phyloP scores from a whole-genome alignment of 2,329 filamentous ascomycete genomes.

The Fusarium lyarnte region DNA sequence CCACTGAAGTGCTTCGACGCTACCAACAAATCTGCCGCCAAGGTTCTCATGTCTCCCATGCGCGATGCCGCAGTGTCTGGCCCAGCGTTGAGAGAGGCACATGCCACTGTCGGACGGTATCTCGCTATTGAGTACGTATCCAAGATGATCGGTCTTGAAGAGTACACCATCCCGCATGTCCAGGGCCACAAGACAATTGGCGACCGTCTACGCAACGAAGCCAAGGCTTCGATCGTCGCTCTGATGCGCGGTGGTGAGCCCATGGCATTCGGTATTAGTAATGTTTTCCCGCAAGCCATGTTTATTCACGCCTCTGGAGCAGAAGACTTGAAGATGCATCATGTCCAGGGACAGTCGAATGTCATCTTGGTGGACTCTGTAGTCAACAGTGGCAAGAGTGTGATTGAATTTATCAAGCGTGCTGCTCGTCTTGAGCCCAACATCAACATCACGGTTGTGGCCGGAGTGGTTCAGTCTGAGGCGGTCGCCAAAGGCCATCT shows the following conservation, averaged over 20 bases:
- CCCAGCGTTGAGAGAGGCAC: constrained; percentile 57
- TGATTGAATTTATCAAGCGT: neutral
- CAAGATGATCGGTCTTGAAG: constrained; percentile 60
- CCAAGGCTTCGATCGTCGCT: constrained; percentile 62
- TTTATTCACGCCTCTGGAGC: constrained; percentile 58
- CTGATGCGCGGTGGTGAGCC: constrained; percentile 72
- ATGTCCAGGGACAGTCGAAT: constrained; percentile 52
- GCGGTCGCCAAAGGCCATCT: constrained; percentile 29
- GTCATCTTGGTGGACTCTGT: constrained; percentile 69
- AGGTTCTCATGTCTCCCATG: constrained; percentile 63
- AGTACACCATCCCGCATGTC: constrained; percentile 60
- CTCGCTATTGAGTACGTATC: constrained; percentile 61
- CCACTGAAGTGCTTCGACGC: constrained; percentile 52
- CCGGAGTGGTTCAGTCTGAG: constrained; percentile 62
- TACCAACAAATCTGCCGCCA: constrained; percentile 55
- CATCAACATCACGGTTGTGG: constrained; percentile 62
- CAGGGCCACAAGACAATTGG: constrained; percentile 57
- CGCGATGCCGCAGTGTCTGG: constrained; percentile 60
- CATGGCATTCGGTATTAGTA: constrained; percentile 67
- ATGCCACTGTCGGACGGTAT: constrained; percentile 61
- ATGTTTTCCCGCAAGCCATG: constrained; percentile 60
- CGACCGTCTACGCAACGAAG: constrained; percentile 58
- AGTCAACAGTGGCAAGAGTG: constrained; percentile 56
- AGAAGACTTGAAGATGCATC: constrained; percentile 53
- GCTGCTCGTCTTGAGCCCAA: constrained; percentile 52